Conservation (phyloP, 768 basidiomycete genomes). For the Boletus subparvulus region DNA sequence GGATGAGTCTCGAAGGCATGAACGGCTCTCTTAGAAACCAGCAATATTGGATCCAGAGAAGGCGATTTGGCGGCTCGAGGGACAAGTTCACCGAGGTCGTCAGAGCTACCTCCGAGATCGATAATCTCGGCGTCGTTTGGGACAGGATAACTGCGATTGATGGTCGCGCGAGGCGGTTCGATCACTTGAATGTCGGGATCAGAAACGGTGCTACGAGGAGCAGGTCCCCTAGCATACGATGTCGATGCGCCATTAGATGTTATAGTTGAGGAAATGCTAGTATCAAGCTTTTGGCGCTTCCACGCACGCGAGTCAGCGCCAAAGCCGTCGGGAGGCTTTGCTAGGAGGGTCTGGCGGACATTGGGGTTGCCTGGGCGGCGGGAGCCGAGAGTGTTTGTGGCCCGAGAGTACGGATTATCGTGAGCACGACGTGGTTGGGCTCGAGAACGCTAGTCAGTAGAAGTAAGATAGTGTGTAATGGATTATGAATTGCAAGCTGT, state of each 20-base stretch:
- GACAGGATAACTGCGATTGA: not conserved
- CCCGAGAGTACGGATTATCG: slow-evolving; percentile 14
- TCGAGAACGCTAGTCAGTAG: slow-evolving; percentile 4
- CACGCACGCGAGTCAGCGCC: not conserved
- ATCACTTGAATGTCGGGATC: slow-evolving; percentile 27
- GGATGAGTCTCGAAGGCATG: slow-evolving; percentile 29
- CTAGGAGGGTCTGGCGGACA: slow-evolving; percentile 20
- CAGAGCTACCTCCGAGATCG: slow-evolving; percentile 14
- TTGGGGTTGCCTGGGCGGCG: slow-evolving; percentile 26
- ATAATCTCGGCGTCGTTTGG: slow-evolving; percentile 23
- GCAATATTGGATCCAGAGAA: slow-evolving; percentile 27
- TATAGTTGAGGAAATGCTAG: not conserved
- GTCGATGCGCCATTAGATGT: slow-evolving; percentile 4
- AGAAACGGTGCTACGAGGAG: not conserved
- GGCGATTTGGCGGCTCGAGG: slow-evolving; percentile 9
- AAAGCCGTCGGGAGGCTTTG: not conserved
- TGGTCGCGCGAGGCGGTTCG: not conserved
- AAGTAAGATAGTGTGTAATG: slow-evolving; percentile 4
- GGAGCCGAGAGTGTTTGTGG: not conserved
- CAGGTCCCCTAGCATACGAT: not conserved
- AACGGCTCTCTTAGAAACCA: not conserved
- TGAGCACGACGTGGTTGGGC: slow-evolving; percentile 2
- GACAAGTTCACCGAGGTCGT: slow-evolving; percentile 27
- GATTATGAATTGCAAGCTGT: not conserved
- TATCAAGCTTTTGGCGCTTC: slow-evolving; percentile 28